Evolutionary conservation across 2,329 filamentous ascomycete species (phyloP), one percentile per base, ranked within the genome.

Genomic region (Fusarium mexicanum): DNA sequence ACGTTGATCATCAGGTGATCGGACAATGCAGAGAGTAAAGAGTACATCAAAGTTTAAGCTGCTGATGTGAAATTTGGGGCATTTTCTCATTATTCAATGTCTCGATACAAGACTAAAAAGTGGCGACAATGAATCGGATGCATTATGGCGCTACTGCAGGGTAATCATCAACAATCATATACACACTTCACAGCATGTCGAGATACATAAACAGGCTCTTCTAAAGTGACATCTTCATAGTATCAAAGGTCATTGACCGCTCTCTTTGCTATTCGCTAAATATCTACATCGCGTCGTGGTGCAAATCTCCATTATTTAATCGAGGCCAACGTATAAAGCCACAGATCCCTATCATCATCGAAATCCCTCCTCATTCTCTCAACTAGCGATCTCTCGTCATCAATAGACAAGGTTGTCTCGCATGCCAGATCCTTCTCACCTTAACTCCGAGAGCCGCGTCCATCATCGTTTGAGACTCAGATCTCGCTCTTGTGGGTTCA

Each of bases 391-490:
- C 90, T 65, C 81, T 81, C 29, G 91, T 90, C 68, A 84, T 82
- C 74, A 93, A 79, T 57, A 87, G 78, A 74, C 86, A 91, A 53
- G 89, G 86, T 76, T 87, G 85, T 74, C 90, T 85, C 35, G 88
- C 87, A 81, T 92, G 89, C 91, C 91, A 93, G 40, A 91, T 88
- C 71, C 90, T 84, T 77, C 91, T 86, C 81, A 92, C 89, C 79
- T 86, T 87, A 14, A 86, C 85, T 4, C 90, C 90, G 31, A 92
- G 81, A 71, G 89, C 84, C 5, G 88, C 85, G 77, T 91, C 89
- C 83, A 90, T 83, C 81, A 91, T 86, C 58, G 83, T 86, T 77
- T 89, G 85, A 11, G 88, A 91, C 77, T 89, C 87, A 5, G 87
- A 87, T 69, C 87, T 80, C 55, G 81, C 81, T 67, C 86, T 82